These are phyloP conservation scores for Ogataea nakhonphanomensis DNA, from an alignment of 805 yeast genomes.

Conservation along the genomic window DNA sequence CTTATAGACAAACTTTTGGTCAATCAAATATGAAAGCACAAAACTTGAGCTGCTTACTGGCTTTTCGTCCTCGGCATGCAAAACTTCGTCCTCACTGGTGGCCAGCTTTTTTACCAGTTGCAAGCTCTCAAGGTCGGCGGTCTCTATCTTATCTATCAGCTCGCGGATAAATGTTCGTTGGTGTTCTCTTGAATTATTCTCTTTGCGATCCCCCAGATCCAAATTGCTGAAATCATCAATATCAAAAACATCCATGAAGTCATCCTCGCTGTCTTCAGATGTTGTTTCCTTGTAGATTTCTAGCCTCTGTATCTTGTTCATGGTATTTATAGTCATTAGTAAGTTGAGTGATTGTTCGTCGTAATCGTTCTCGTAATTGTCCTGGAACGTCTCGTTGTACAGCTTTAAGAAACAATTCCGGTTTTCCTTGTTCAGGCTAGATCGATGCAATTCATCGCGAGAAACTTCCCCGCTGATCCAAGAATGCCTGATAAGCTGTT, in stretches of 20 bases:
- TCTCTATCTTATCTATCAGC: conserved; percentile 8
- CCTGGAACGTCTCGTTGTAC: conserved; percentile 19
- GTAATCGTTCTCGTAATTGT: conserved; percentile 20
- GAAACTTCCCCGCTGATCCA: conserved; percentile 45
- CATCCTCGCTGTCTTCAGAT: conserved; percentile 18
- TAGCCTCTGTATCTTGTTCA: conserved; percentile 19
- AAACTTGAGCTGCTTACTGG: conserved; percentile 4
- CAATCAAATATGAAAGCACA: conserved; percentile 11
- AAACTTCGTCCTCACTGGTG: conserved; percentile 8
- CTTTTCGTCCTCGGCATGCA: conserved; percentile 6
- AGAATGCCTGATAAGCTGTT: conserved; percentile 50
- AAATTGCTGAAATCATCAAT: conserved; percentile 11
- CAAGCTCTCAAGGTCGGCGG: conserved; percentile 12
- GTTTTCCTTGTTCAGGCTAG: conserved; percentile 5
- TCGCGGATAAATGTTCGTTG: conserved; percentile 11
- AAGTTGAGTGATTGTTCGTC: conserved; percentile 16
- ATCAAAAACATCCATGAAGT: conserved; percentile 20
- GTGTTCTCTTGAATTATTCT: conserved; percentile 7
- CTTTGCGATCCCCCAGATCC: conserved; percentile 1
- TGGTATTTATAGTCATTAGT: conserved; percentile 15
- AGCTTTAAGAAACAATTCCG: conserved; percentile 10
- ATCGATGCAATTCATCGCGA: conserved; percentile 3
- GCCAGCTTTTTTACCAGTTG: conserved; percentile 13
- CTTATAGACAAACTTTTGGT: conserved; percentile 12
- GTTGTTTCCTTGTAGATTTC: conserved; percentile 19